Conservation (phyloP, 2,329 filamentous ascomycete genomes). For the Paecilomyces sp. region DNA sequence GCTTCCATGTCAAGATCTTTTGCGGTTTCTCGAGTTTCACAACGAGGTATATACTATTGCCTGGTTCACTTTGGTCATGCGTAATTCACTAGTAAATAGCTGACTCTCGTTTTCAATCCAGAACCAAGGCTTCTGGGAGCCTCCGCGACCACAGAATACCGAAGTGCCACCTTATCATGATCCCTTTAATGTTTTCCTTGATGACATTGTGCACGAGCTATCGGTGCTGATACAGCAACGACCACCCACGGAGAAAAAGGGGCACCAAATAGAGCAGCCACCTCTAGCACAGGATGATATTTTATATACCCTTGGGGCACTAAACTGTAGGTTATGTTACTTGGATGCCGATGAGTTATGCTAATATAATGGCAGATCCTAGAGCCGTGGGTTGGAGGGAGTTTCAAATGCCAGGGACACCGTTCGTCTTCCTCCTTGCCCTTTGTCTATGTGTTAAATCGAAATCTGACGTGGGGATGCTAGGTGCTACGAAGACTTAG, state of each 20-base stretch:
- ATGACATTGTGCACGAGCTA: constrained; percentile 55
- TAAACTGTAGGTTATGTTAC: constrained; percentile 20
- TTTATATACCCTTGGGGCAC: constrained; percentile 25
- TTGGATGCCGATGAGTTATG: not conserved
- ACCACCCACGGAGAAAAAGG: constrained; percentile 32
- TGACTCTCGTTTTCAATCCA: constrained; percentile 6
- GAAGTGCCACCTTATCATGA: constrained; percentile 33
- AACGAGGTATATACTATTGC: constrained; percentile 29
- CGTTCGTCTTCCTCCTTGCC: constrained; percentile 18
- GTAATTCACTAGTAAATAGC: not conserved
- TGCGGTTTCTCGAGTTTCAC: constrained; percentile 53
- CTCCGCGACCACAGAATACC: constrained; percentile 29
- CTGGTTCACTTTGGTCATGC: constrained; percentile 1
- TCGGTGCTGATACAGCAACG: constrained; percentile 43
- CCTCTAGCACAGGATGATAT: constrained; percentile 33
- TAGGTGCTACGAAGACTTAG: constrained; percentile 56
- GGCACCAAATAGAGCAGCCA: constrained; percentile 21
- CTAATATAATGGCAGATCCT: constrained; percentile 15
- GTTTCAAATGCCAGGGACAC: constrained; percentile 24
- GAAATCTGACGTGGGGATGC: constrained; percentile 1
- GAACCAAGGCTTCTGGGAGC: constrained; percentile 36
- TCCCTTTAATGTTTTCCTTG: constrained; percentile 42
- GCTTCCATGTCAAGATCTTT: constrained; percentile 46
- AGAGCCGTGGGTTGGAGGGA: constrained; percentile 18
- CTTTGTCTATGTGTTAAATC: not conserved